Evolutionary conservation across 345 rosid genomes (phyloP), one percentile per base, ranked within the genome.

Genomic region (Jatropha curcas): DNA sequence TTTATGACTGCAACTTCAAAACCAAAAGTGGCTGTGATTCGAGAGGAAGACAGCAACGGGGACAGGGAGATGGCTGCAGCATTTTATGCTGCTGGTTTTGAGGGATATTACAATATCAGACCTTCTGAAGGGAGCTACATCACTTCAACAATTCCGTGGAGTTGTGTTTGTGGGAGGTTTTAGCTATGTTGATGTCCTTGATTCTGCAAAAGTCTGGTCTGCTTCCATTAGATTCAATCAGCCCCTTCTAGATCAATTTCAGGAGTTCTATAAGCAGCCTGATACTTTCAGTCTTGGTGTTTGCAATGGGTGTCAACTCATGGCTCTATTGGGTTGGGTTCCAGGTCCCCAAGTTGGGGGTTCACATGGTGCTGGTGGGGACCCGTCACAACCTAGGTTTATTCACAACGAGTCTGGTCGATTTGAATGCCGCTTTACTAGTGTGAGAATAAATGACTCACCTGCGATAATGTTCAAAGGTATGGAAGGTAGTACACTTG

Each of bases 181-280:
- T 74, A 94, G 98, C 74, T 94, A 92, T 70, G 98, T 93, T 0
- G 97, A 94, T 66, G 98, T 94, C 41, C 97, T 94, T 4, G 94
- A 90, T 81, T 94, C 98, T 63, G 95, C 98, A 17, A 92, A 94
- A 84, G 98, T 98, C 68, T 94, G 98, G 98, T 88, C 97, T 76
- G 98, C 95, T 69, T 94, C 98, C 28, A 90, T 92, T 57, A 82
- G 91, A 20, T 92, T 92, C 86, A 94, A 89, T 55, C 76, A 87
- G 67, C 89, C 98, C 28, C 86, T 92, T 68, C 75, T 92, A 50
- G 69, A 72, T 71, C 98, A 94, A 74, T 94, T 92, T 70, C 97
- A 87, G 71, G 97, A 92, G 82, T 94, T 94, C 72, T 94, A 90
- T 85, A 88, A 78, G 80, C 87, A 91, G 53, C 87, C 93, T 28